Conservation (phyloP, 2,329 filamentous ascomycete genomes). For the Chaetomiaceae sp. region DNA sequence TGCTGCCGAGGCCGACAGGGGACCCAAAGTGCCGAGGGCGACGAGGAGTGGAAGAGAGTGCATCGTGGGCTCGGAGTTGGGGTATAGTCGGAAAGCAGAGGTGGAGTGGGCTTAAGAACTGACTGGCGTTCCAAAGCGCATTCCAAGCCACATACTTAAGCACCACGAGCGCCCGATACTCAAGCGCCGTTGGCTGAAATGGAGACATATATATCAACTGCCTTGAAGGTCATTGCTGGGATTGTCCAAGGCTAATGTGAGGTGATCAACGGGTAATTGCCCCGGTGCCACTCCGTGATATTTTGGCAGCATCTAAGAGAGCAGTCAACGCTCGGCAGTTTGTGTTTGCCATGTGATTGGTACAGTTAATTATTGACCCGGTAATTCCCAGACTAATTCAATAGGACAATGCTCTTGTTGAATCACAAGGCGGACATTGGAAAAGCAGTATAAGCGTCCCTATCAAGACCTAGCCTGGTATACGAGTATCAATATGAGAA, state of each 20-base stretch:
- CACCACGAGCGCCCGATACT: too few species aligned
- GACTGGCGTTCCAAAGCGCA: too few species aligned
- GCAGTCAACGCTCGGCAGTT: conserved; percentile 9
- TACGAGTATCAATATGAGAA: too few species aligned
- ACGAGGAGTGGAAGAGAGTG: background rate
- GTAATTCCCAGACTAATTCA: background rate
- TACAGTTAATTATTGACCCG: background rate
- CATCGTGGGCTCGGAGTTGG: background rate
- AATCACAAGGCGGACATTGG: too few species aligned
- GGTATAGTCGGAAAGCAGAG: too few species aligned
- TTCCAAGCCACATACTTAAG: too few species aligned
- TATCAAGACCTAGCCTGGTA: too few species aligned
- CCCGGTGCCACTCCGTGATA: conserved; percentile 3
- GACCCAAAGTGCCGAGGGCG: conserved; percentile 1
- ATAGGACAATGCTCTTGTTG: too few species aligned
- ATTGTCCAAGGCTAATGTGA: conserved; percentile 5
- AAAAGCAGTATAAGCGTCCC: too few species aligned
- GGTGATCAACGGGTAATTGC: conserved; percentile 9
- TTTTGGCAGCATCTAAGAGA: background rate
- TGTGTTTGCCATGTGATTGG: conserved; percentile 6
- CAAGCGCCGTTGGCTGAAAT: too few species aligned
- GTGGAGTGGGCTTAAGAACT: too few species aligned
- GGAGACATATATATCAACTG: conserved; percentile 1
- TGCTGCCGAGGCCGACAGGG: conserved; percentile 5
- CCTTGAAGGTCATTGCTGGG: too few species aligned